Evolutionary conservation across 2,329 filamentous ascomycete species (phyloP).

Genomic region (Fusarium sp.): DNA sequence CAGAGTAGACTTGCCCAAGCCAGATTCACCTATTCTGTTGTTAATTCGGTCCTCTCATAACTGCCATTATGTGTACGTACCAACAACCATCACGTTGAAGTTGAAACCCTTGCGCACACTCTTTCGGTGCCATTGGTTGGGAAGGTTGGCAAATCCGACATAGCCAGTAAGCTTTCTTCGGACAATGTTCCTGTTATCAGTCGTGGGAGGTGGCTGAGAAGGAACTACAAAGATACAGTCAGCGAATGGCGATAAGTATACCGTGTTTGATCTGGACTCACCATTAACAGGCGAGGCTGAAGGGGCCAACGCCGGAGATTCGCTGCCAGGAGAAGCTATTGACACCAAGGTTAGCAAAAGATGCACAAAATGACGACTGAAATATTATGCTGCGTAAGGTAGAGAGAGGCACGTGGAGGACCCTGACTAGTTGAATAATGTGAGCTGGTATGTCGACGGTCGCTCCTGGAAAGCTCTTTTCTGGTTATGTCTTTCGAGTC

Average conservation of each 20-base stretch:
- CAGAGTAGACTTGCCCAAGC: constrained; percentile 97
- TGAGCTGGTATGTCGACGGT: constrained; percentile 12
- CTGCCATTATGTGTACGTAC: constrained; percentile 66
- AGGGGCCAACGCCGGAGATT: constrained; percentile 60
- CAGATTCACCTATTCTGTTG: constrained; percentile 84
- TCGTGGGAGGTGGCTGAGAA: constrained; percentile 58
- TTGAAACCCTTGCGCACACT: constrained; percentile 99
- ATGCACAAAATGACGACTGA: constrained; percentile 7
- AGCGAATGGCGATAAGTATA: neutral
- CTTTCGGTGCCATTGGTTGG: constrained; percentile 99
- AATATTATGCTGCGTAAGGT: constrained; percentile 33
- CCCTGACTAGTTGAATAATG: constrained; percentile 54
- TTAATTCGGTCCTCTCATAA: neutral
- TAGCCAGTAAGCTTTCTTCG: constrained; percentile 98
- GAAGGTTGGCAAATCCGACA: constrained; percentile 97
- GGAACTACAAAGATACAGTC: constrained; percentile 45
- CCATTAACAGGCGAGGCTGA: constrained; percentile 57
- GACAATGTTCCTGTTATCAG: constrained; percentile 93
- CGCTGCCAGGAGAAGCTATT: constrained; percentile 62
- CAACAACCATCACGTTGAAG: constrained; percentile 99
- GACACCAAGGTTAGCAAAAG: constrained; percentile 54
- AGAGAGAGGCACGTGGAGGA: constrained; percentile 48
- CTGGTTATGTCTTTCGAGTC: neutral
- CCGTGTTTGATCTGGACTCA: constrained; percentile 45
- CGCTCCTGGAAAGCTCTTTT: neutral